These are phyloP conservation scores for Trypanosoma vivax DNA, from an alignment of 208 protist genomes.

Conservation along the genomic window DNA sequence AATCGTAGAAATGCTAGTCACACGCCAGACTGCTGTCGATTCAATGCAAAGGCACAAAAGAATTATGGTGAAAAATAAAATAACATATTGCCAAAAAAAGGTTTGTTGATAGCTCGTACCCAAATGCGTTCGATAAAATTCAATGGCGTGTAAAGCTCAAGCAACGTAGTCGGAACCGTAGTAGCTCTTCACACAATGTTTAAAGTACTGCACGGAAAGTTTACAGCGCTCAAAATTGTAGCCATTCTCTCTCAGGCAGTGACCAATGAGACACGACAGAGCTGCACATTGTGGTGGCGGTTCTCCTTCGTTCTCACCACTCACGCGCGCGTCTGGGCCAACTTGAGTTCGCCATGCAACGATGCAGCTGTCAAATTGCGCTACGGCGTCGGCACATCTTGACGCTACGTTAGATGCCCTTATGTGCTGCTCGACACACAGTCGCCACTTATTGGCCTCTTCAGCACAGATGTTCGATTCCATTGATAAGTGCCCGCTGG, in stretches of 20 bases:
- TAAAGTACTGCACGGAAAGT: conserved; percentile 63
- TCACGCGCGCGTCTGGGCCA: conserved; percentile 37
- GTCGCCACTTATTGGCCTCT: conserved; percentile 50
- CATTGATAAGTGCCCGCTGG: conserved; percentile 17
- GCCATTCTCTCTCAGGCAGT: conserved; percentile 61
- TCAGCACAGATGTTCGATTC: conserved; percentile 49
- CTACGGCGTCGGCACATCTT: conserved; percentile 25
- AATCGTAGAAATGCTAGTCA: too few relatives aligned
- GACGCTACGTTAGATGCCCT: conserved; percentile 21
- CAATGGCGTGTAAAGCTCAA: conserved; percentile 1
- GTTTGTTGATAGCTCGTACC: too few relatives aligned
- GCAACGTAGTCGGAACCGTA: conserved; percentile 68
- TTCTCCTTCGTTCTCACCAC: conserved; percentile 68
- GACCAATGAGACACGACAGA: conserved; percentile 67
- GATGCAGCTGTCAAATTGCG: conserved; percentile 59
- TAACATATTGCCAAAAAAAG: not conserved
- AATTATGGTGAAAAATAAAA: conserved; percentile 4
- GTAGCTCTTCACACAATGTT: conserved; percentile 72
- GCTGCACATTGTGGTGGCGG: conserved; percentile 68
- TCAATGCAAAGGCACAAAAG: conserved; percentile 9
- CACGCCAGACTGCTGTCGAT: too few relatives aligned
- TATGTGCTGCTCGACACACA: conserved; percentile 55
- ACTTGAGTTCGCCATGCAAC: conserved; percentile 35
- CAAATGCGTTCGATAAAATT: not conserved
- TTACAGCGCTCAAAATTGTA: conserved; percentile 73